These are phyloP conservation scores for Epichloe aotearoae DNA, from an alignment of 2,329 filamentous ascomycete genomes.

Conservation along the genomic window DNA sequence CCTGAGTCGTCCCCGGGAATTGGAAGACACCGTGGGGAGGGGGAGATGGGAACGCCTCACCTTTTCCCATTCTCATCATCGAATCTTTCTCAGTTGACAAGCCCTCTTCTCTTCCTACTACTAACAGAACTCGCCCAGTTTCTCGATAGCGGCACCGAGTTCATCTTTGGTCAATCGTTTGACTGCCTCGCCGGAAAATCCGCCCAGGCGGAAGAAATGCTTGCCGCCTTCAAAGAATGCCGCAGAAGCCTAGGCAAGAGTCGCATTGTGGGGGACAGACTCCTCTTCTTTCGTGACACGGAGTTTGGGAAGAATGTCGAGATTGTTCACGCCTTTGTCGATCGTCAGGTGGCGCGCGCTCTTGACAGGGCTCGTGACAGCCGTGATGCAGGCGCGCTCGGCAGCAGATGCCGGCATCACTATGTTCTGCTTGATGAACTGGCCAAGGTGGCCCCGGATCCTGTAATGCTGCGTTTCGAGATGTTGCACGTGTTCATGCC, in stretches of 20 bases:
- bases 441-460: background rate
- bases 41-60: no score
- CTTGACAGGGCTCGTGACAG: background rate
- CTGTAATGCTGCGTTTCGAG: background rate
- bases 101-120: background rate
- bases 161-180: slow-evolving; percentile 3
- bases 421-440: slow-evolving; percentile 2
- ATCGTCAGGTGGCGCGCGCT: background rate
- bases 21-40: no score
- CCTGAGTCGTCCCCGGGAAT: no score
- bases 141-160: slow-evolving; percentile 1
- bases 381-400: background rate
- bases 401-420: background rate
- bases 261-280: background rate
- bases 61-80: background rate
- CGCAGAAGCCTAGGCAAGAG: background rate
- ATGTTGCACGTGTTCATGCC: slow-evolving; percentile 2
- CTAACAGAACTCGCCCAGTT: background rate
- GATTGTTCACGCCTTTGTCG: slow-evolving; percentile 1
- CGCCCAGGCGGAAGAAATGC: background rate
- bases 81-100: background rate
- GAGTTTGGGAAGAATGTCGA: slow-evolving; percentile 1
- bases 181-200: background rate
- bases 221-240: background rate
- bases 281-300: background rate